phyloP scores from a whole-genome alignment of 441 rosid species.

The Metrosideros polymorpha region DNA sequence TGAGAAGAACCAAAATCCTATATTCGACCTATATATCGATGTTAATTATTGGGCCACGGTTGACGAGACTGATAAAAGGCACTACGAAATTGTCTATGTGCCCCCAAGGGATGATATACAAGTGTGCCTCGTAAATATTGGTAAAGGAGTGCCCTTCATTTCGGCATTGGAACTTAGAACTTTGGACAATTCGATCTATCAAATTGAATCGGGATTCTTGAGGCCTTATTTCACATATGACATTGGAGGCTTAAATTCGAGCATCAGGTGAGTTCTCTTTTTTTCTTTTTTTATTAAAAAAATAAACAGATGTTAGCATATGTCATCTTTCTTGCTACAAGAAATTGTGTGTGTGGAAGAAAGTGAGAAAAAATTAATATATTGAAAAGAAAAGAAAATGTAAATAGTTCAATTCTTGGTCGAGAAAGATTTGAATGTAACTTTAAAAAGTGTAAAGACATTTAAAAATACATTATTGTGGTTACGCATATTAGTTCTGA shows the following conservation, averaged over 20 bases:
- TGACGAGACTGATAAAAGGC: fast-evolving
- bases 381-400: not conserved
- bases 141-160: not conserved
- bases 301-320: not conserved
- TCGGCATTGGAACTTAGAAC: not conserved
- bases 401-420: not conserved
- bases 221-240: fast-evolving
- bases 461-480: not conserved
- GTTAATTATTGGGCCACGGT: not conserved
- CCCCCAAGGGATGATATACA: not conserved
- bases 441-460: not conserved
- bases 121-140: not conserved
- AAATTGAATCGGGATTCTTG: not conserved
- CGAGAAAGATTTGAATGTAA: not conserved
- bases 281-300: too few relatives aligned
- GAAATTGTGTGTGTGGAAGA: not conserved
- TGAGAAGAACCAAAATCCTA: not conserved
- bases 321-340: not conserved
- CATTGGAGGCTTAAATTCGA: fast-evolving
- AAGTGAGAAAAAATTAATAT: not conserved
- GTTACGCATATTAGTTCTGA: not conserved
- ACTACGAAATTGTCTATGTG: not conserved
- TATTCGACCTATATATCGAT: not conserved
- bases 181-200: not conserved
- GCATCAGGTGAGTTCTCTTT: not conserved